Evolutionary conservation across 1,284 basidiomycete genomes (phyloP).

Genomic region (Ceratobasidium theobromae): DNA sequence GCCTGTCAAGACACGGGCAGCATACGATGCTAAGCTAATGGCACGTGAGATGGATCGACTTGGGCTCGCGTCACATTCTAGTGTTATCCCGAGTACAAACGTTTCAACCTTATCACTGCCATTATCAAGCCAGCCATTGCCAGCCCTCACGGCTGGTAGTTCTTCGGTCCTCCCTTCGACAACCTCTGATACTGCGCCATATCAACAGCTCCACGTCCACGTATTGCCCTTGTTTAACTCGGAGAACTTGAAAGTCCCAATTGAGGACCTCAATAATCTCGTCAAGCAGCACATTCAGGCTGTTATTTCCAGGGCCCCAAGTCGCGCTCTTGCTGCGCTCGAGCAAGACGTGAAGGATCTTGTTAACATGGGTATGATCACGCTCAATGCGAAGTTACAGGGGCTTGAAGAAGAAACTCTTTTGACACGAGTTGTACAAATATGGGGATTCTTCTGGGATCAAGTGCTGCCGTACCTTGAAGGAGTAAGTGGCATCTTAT

Average conservation of each 20-base stretch:
- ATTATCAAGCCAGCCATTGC: constrained; percentile 43
- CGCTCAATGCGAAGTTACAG: constrained; percentile 80
- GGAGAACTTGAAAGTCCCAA: constrained; percentile 81
- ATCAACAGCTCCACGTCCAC: constrained; percentile 67
- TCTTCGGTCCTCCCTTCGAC: constrained; percentile 48
- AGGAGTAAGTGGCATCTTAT: constrained; percentile 56
- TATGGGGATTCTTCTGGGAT: constrained; percentile 95
- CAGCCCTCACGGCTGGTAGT: constrained; percentile 37
- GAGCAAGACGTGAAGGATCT: constrained; percentile 81
- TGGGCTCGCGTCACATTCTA: constrained; percentile 50
- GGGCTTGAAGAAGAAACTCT: constrained; percentile 74
- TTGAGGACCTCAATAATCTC: constrained; percentile 87
- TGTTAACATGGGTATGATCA: constrained; percentile 86
- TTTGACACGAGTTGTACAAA: constrained; percentile 74
- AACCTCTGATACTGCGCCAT: constrained; percentile 70
- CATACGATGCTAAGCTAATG: constrained; percentile 35
- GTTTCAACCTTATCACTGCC: constrained; percentile 12
- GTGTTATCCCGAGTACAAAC: constrained; percentile 26
- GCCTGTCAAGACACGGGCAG: constrained; percentile 2
- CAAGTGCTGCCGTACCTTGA: constrained; percentile 88
- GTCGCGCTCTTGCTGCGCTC: constrained; percentile 53
- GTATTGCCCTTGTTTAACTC: constrained; percentile 91
- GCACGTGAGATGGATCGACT: constrained; percentile 75
- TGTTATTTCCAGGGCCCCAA: constrained; percentile 44
- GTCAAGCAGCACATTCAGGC: constrained; percentile 74